These are phyloP conservation scores for Aspergillus indologenus DNA, from an alignment of 495 filamentous ascomycete genomes.

Conservation along the genomic window DNA sequence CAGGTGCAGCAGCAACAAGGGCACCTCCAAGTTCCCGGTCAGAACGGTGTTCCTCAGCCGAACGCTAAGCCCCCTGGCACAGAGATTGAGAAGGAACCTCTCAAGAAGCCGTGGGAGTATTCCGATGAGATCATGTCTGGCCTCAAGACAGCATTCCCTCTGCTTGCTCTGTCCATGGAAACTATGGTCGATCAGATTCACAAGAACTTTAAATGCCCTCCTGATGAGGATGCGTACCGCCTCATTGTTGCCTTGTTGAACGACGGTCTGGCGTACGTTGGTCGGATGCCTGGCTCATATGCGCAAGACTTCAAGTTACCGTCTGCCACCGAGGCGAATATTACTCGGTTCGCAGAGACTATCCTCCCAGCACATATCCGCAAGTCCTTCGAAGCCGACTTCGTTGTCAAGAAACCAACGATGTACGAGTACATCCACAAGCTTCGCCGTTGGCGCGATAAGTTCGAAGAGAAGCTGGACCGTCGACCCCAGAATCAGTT, in stretches of 20 bases:
- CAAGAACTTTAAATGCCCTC: conserved; percentile 98
- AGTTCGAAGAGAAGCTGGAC: conserved; percentile 97
- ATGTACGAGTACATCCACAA: conserved; percentile 98
- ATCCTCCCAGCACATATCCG: conserved; percentile 91
- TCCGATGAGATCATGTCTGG: conserved; percentile 91
- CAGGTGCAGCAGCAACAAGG: conserved; percentile 33
- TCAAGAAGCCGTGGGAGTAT: conserved; percentile 89
- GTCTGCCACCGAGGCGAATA: conserved; percentile 86
- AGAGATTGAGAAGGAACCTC: conserved; percentile 40
- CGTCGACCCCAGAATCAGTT: conserved; percentile 66
- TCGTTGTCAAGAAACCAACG: conserved; percentile 87
- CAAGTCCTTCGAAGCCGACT: conserved; percentile 92
- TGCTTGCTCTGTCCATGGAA: conserved; percentile 96
- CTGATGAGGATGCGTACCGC: conserved; percentile 96
- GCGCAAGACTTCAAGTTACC: conserved; percentile 90
- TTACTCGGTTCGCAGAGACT: conserved; percentile 93
- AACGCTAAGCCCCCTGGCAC: conserved; percentile 20
- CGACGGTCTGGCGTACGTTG: conserved; percentile 84
- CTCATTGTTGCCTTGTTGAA: conserved; percentile 97
- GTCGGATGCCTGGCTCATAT: conserved; percentile 79
- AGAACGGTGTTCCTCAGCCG: conserved; percentile 31
- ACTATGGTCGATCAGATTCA: conserved; percentile 98
- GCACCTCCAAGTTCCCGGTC: conserved; percentile 43
- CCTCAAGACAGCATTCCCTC: conserved; percentile 92
- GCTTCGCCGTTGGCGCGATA: conserved; percentile 91